phyloP scores from a whole-genome alignment of 2,329 filamentous ascomycete species.

The Diaporthe sp. region DNA sequence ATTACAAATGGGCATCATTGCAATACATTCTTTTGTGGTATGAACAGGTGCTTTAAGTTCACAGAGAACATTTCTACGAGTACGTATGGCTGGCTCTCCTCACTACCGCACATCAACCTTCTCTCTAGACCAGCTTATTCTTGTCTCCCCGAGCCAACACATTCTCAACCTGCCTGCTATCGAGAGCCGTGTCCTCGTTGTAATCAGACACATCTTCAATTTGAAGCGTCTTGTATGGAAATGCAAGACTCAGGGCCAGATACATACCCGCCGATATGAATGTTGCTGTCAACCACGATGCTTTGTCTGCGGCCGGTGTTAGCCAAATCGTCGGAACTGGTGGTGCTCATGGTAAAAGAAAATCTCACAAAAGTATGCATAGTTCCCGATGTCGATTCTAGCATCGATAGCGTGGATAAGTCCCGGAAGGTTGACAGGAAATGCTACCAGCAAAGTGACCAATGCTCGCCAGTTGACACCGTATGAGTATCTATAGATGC shows the following conservation, averaged over 20 bases:
- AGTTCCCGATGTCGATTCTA: conserved; percentile 25
- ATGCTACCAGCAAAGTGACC: conserved; percentile 17
- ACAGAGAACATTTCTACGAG: not conserved
- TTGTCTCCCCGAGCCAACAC: not conserved
- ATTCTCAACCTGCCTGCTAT: not conserved
- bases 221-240: not conserved
- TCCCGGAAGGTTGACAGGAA: conserved; percentile 34
- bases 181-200: not conserved
- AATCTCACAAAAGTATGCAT: conserved; percentile 27
- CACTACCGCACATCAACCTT: too few relatives aligned
- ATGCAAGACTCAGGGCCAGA: conserved; percentile 10
- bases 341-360: too few relatives aligned
- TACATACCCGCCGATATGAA: conserved; percentile 27
- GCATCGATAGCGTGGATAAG: conserved; percentile 32
- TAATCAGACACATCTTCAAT: not conserved
- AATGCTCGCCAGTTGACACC: conserved; percentile 32
- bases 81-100: not conserved
- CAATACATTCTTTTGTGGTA: not conserved
- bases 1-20: too few relatives aligned
- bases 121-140: not conserved
- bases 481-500: conserved; percentile 26
- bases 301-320: conserved; percentile 24
- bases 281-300: conserved; percentile 32
- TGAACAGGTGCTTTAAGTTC: not conserved
- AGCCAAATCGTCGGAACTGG: not conserved